A percentile compares a stretch with the other conserved stretches of the same genome.
phyloP scores from a whole-genome alignment of 2,329 filamentous ascomycete species.

The Trichoderma asperellum region DNA sequence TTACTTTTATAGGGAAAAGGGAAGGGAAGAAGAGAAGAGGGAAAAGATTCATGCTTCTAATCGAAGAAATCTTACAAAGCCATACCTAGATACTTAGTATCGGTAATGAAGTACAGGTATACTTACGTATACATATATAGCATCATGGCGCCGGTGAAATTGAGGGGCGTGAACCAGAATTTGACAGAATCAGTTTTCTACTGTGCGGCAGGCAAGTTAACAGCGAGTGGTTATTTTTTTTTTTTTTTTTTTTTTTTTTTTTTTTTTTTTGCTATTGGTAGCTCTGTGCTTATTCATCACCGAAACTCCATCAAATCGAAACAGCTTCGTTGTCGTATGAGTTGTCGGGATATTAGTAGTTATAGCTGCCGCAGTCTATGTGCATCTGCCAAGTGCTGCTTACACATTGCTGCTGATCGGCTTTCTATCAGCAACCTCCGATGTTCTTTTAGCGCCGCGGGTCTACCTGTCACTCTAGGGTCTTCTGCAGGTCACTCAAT shows the following conservation, averaged over 20 bases:
- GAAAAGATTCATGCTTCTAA: background rate
- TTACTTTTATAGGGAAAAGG: background rate
- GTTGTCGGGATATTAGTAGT: background rate
- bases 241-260: background rate
- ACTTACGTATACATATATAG: background rate
- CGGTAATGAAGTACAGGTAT: background rate
- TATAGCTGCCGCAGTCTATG: background rate
- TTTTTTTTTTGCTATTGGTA: background rate
- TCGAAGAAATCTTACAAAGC: background rate
- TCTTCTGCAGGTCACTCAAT: constrained; percentile 1
- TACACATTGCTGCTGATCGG: background rate
- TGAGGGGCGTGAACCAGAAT: background rate
- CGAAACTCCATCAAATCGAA: background rate
- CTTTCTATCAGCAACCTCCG: background rate
- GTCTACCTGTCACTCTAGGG: background rate
- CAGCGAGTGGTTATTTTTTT: background rate
- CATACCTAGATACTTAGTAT: background rate
- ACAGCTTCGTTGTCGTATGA: background rate
- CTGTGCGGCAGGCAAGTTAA: background rate
- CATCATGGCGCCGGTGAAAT: background rate
- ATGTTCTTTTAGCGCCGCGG: background rate
- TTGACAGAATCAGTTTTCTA: background rate
- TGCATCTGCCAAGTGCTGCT: background rate
- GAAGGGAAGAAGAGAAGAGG: background rate
- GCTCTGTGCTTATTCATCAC: background rate